Evolutionary conservation across 352 stramenopile genomes (phyloP).

Genomic region (Lagenidium giganteum): DNA sequence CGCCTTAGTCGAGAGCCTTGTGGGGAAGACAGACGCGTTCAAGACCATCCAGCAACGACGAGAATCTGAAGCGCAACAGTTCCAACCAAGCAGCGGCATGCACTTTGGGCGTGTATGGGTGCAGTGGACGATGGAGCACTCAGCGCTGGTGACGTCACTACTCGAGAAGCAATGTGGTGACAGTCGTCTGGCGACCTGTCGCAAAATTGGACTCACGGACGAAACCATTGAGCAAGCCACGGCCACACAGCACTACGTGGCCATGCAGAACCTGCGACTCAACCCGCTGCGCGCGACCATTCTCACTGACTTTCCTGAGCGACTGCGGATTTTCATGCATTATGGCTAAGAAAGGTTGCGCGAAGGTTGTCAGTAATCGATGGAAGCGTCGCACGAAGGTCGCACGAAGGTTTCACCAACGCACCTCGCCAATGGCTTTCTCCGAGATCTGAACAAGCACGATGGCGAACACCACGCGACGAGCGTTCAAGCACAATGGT

Average conservation of each 20-base stretch:
- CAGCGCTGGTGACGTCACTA: constrained; percentile 35
- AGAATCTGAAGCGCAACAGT: constrained; percentile 2
- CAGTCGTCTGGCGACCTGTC: constrained; percentile 47
- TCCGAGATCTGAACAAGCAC: too few relatives aligned
- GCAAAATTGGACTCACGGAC: constrained; percentile 61
- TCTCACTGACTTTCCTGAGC: constrained; percentile 36
- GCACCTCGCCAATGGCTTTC: constrained; percentile 1
- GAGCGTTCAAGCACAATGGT: constrained; percentile 72
- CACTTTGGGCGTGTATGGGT: too few relatives aligned
- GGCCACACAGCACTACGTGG: constrained; percentile 39
- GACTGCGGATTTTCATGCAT: constrained; percentile 73
- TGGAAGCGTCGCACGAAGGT: constrained; percentile 7
- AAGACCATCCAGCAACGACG: constrained; percentile 30
- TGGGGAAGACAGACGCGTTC: constrained; percentile 60
- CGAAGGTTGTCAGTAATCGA: too few relatives aligned
- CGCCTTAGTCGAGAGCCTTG: constrained; percentile 63
- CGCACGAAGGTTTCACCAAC: constrained; percentile 28
- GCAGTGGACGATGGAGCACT: constrained; percentile 48
- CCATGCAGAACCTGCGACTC: constrained; percentile 61
- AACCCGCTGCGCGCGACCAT: constrained; percentile 41
- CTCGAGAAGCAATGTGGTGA: constrained; percentile 59
- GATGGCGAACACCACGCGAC: constrained; percentile 42
- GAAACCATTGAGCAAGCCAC: constrained; percentile 41
- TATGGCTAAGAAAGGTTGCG: too few relatives aligned
- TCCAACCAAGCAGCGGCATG: too few relatives aligned